phyloP scores from a whole-genome alignment of 2,329 filamentous ascomycete species.

The Pestalotiopsis sp. region DNA sequence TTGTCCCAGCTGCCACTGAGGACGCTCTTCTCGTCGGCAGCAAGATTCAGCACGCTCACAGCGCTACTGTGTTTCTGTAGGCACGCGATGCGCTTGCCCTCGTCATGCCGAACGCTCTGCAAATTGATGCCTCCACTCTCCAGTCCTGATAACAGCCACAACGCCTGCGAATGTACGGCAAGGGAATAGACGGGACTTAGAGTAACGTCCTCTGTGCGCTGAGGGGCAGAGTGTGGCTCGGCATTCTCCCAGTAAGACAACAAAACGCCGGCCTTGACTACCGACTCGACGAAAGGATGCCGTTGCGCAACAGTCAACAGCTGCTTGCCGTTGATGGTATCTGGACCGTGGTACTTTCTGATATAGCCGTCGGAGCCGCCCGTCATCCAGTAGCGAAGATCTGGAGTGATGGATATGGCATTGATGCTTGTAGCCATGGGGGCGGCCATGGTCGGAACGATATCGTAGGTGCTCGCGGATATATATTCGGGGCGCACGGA shows the following conservation, averaged over 20 bases:
- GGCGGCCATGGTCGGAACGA: constrained; percentile 94
- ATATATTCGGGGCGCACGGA: constrained; percentile 77
- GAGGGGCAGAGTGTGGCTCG: constrained; percentile 57
- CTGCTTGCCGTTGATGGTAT: constrained; percentile 92
- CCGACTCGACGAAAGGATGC: constrained; percentile 96
- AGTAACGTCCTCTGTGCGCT: constrained; percentile 58
- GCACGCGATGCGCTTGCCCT: constrained; percentile 84
- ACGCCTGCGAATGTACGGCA: constrained; percentile 83
- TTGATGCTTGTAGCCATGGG: constrained; percentile 97
- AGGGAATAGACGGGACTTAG: constrained; percentile 94
- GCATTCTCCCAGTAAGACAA: constrained; percentile 99
- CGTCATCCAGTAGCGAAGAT: constrained; percentile 93
- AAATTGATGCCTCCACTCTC: constrained; percentile 93
- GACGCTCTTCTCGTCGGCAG: constrained; percentile 83
- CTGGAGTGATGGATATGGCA: constrained; percentile 85
- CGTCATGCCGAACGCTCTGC: constrained; percentile 90
- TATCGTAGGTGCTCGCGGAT: constrained; percentile 83
- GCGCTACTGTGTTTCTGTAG: constrained; percentile 86
- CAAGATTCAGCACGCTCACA: constrained; percentile 82
- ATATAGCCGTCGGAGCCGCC: constrained; percentile 96
- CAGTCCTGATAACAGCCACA: constrained; percentile 90
- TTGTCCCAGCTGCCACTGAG: constrained; percentile 98
- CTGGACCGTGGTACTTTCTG: constrained; percentile 92
- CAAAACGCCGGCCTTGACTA: constrained; percentile 90
- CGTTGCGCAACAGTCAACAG: constrained; percentile 92